Evolutionary conservation across 1,139 yeast species (phyloP).

Genomic region (Sugiyamaella japonica): DNA sequence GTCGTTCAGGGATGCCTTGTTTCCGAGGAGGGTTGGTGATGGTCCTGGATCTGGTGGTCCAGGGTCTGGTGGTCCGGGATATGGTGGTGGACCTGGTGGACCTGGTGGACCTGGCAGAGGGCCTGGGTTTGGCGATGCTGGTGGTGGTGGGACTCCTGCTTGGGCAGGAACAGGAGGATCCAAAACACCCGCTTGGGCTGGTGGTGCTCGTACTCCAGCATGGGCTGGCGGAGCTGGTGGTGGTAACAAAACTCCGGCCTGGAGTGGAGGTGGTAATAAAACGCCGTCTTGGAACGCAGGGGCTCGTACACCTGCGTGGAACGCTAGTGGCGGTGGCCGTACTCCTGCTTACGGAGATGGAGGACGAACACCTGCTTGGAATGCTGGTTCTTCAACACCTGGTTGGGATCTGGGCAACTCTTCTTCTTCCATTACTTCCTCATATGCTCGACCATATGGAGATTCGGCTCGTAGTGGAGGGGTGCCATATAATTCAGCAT

Average conservation of each 20-base stretch:
- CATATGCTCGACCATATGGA: not conserved
- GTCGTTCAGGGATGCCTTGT: constrained; percentile 71
- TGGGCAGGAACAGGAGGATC: constrained; percentile 41
- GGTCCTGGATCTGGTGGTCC: constrained; percentile 19
- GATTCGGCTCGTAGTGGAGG: constrained; percentile 28
- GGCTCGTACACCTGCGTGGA: constrained; percentile 35
- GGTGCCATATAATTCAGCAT: constrained; percentile 34
- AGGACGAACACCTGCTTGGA: constrained; percentile 41
- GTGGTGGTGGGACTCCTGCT: constrained; percentile 47
- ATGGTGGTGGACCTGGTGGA: constrained; percentile 33
- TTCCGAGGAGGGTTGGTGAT: constrained; percentile 45
- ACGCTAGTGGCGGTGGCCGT: constrained; percentile 41
- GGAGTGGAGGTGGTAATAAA: constrained; percentile 42
- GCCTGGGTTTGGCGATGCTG: constrained; percentile 42
- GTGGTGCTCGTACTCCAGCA: constrained; percentile 41
- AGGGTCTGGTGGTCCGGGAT: constrained; percentile 34
- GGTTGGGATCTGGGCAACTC: constrained; percentile 19
- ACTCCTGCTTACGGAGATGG: constrained; percentile 43
- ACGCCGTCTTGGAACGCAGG: not conserved
- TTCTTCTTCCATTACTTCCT: constrained; percentile 2
- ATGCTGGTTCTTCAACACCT: constrained; percentile 38
- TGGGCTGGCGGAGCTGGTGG: constrained; percentile 41
- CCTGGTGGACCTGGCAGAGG: constrained; percentile 37
- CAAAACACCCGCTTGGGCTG: constrained; percentile 48
- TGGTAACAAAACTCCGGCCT: constrained; percentile 36